Evolutionary conservation across 2,329 filamentous ascomycete genomes (phyloP), one percentile per base, ranked within the genome.

Genomic region (Zasmidium cellare): DNA sequence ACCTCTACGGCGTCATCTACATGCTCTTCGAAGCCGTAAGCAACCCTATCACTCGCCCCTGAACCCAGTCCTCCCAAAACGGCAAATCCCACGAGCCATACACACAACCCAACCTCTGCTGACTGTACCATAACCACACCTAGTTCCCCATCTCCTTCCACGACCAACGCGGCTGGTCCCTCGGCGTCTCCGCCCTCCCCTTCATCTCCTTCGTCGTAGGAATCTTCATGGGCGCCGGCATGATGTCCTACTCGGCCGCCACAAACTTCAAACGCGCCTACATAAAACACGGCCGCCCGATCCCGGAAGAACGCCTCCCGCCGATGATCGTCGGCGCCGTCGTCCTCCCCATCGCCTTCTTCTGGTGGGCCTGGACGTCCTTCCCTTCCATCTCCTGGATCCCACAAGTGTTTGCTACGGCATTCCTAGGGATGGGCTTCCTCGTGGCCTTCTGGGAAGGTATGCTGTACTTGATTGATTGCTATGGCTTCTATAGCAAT

Each of bases 291-390:
- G 67, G 67, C 31, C 51, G 58, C 38, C 19, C 58, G 1, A 53
- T 67, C 1, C 78, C 79, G 2, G 79, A 81, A 64, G 74, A 76
- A 46, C 74, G 78, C 16, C 69, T 81, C 2, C 68, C 73, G 2
- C 74, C 75, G 2, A 77, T 79, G 75, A 76, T 80, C 47, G 52
- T 78, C 12, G 76, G 75, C 20, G 75, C 72, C 0, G 60, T 76
- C 14, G 58, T 76, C 9, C 62, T 81, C 3, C 77, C 79, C 0
- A 66, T 71, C 1, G 76, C 77, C 2, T 67, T 81, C 5, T 80
- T 80, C 63, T 78, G 76, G 75, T 80, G 78, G 63, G 77, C 72
- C 3, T 80, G 78, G 78, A 74, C 69, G 6, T 73, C 71, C 1
- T 65, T 67, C 38, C 71, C 72, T 2, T 22, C 55, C 49, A 71